These are phyloP conservation scores for Thuidium tamariscinum DNA, from an alignment of 225 moss, liverwort and hornwort species.

Conservation along the genomic window DNA sequence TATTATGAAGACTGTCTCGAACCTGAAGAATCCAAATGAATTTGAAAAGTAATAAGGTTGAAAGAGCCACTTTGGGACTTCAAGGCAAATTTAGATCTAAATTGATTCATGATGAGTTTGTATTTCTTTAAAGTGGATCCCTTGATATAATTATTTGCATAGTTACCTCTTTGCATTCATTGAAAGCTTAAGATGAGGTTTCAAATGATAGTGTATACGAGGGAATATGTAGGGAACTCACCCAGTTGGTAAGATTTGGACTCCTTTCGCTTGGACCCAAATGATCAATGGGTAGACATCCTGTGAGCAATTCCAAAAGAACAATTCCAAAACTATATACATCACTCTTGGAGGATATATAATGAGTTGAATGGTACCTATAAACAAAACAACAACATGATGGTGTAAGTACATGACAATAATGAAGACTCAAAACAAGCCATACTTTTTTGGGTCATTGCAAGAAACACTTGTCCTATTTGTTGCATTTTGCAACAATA, in stretches of 20 bases:
- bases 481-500: no score
- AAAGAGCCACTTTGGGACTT: no score
- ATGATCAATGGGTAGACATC: background rate
- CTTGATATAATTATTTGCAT: background rate
- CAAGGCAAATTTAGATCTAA: no score
- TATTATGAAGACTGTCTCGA: background rate
- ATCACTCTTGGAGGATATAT: background rate
- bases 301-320: background rate
- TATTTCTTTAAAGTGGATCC: background rate
- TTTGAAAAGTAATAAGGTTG: background rate
- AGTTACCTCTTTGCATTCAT: background rate
- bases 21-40: background rate
- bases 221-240: background rate
- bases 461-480: no score
- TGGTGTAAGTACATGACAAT: background rate
- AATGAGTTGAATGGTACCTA: background rate
- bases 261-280: background rate
- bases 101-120: background rate
- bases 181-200: background rate
- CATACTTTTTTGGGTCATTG: no score
- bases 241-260: background rate
- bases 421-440: background rate
- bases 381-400: fast-evolving
- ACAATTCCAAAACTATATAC: background rate
- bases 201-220: background rate